Percentiles rank a stretch among this genome's conserved stretches.
These are phyloP conservation scores for Euphorbia pulcherrima DNA, from an alignment of 345 rosid genomes.

Conservation along the genomic window DNA sequence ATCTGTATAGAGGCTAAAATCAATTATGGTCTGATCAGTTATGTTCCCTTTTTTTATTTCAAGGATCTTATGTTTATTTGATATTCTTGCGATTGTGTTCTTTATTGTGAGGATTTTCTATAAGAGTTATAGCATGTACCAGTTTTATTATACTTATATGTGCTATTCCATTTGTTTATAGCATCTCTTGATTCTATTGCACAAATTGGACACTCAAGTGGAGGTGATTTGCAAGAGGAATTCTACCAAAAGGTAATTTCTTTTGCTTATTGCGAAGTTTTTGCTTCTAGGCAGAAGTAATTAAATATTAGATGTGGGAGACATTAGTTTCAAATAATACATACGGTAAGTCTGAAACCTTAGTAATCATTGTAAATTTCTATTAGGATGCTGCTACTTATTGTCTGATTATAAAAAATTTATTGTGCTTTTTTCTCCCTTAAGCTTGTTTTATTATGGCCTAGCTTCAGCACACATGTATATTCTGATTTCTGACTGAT, in stretches of 20 bases:
- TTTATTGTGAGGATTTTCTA: not conserved
- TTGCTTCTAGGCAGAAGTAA: not conserved
- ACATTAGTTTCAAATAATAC: not conserved
- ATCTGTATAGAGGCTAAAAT: not conserved
- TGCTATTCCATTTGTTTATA: conserved; percentile 29
- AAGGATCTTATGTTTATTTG: not conserved
- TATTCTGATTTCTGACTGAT: too few species aligned
- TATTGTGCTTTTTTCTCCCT: not conserved
- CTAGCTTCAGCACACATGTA: not conserved
- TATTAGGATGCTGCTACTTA: not conserved
- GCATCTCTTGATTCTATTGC: conserved; percentile 74
- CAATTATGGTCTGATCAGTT: not conserved
- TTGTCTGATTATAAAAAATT: not conserved
- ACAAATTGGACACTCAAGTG: conserved; percentile 62
- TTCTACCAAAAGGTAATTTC: conserved; percentile 65
- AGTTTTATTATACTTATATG: not conserved
- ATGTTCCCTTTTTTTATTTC: not conserved
- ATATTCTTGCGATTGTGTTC: too few species aligned
- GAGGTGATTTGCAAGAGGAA: conserved; percentile 93
- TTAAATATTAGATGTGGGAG: not conserved
- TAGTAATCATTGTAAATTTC: too few species aligned
- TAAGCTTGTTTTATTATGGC: not conserved
- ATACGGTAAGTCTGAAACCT: not conserved
- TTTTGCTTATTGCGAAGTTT: not conserved
- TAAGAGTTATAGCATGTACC: not conserved